Evolutionary conservation across 805 yeast species (phyloP).

Genomic region (Ogataea ganodermae): DNA sequence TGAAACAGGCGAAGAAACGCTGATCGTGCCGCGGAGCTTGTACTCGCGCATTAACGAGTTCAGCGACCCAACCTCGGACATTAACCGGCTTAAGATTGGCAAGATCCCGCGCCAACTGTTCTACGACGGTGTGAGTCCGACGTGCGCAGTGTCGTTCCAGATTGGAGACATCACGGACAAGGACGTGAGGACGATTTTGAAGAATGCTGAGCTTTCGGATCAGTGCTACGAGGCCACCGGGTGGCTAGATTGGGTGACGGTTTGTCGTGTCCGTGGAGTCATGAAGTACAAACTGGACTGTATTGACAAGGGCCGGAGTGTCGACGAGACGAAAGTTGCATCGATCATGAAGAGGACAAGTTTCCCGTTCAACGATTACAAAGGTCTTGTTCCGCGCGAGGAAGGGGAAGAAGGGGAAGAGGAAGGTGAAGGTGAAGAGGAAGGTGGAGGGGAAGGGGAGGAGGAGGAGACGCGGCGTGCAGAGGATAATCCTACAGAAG

Average conservation of each 20-base stretch:
- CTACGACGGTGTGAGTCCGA: conserved; percentile 73
- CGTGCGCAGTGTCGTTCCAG: conserved; percentile 72
- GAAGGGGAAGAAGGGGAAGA: conserved; percentile 41
- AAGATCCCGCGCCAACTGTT: conserved; percentile 49
- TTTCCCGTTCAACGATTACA: conserved; percentile 30
- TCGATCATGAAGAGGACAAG: conserved; percentile 44
- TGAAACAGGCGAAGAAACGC: conserved; percentile 26
- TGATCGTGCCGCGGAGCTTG: conserved; percentile 31
- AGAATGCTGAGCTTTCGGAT: conserved; percentile 39
- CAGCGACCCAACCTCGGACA: conserved; percentile 24
- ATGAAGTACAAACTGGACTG: conserved; percentile 71
- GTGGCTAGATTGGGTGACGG: conserved; percentile 69
- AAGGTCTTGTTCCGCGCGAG: conserved; percentile 27
- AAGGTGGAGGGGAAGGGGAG: conserved; percentile 35
- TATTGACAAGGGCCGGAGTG: conserved; percentile 51
- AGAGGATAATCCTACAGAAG: too few species aligned
- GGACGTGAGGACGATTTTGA: conserved; percentile 50
- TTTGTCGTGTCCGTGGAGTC: conserved; percentile 66
- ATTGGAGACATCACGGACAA: conserved; percentile 76
- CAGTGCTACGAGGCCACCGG: conserved; percentile 68
- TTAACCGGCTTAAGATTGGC: conserved; percentile 23
- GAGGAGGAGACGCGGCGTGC: conserved; percentile 34
- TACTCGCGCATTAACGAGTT: conserved; percentile 22
- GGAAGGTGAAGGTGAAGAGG: conserved; percentile 32
- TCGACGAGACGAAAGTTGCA: conserved; percentile 44